Evolutionary conservation across 371 early-diverging fungal genomes (phyloP).

Genomic region (Lichtheimia corymbifera): DNA sequence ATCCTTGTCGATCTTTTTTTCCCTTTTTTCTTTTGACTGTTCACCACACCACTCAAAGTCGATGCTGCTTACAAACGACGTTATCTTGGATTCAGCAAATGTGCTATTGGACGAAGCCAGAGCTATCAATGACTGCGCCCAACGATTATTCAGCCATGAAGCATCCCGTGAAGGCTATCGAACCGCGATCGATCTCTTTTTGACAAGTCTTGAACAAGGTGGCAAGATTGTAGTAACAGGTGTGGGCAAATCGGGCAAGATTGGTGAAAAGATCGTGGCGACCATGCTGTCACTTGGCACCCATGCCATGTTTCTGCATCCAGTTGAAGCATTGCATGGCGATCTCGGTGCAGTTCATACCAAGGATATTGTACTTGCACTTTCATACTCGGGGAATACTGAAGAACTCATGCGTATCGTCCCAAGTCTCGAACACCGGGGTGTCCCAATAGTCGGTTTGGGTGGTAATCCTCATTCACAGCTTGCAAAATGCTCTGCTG

Average conservation of each 20-base stretch:
- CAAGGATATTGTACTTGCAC: slow-evolving; percentile 58
- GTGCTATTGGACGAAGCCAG: slow-evolving; percentile 34
- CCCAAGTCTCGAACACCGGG: slow-evolving; percentile 46
- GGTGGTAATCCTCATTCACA: slow-evolving; percentile 53
- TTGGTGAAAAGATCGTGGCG: slow-evolving; percentile 66
- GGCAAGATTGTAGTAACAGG: slow-evolving; percentile 66
- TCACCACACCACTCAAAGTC: not conserved
- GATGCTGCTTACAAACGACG: slow-evolving; percentile 2
- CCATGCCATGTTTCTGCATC: slow-evolving; percentile 58
- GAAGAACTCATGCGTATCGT: slow-evolving; percentile 56
- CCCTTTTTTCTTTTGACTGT: not conserved
- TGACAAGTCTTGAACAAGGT: slow-evolving; percentile 33
- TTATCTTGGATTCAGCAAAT: slow-evolving; percentile 15
- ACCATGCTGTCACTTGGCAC: slow-evolving; percentile 65
- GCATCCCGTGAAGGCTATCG: slow-evolving; percentile 36
- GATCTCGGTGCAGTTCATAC: slow-evolving; percentile 57
- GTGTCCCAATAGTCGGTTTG: slow-evolving; percentile 55
- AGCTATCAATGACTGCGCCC: slow-evolving; percentile 34
- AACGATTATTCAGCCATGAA: slow-evolving; percentile 26
- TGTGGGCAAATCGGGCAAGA: slow-evolving; percentile 67
- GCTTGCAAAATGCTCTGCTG: slow-evolving; percentile 54
- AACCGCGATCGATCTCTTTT: slow-evolving; percentile 41
- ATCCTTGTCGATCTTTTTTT: not conserved
- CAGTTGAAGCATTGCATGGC: slow-evolving; percentile 68
- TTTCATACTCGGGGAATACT: slow-evolving; percentile 67